phyloP scores from a whole-genome alignment of 2,329 filamentous ascomycete genomes.

The Exophiala lecanii-corni region DNA sequence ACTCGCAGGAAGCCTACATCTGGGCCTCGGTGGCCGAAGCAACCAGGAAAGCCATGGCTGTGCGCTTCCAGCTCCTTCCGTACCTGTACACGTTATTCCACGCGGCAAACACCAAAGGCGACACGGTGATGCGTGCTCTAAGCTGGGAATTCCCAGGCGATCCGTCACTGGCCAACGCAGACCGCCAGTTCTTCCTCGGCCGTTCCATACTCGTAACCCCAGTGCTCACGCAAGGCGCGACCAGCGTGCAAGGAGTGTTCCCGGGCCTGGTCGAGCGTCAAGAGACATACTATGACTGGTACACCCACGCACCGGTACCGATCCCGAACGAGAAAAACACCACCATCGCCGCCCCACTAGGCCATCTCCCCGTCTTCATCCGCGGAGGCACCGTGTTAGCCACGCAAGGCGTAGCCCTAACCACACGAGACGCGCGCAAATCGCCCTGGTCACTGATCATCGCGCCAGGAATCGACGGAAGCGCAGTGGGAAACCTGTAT shows the following conservation, averaged over 20 bases:
- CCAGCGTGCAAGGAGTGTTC: slow-evolving; percentile 63
- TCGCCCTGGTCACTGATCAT: slow-evolving; percentile 65
- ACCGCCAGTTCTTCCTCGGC: slow-evolving; percentile 69
- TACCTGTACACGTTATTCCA: slow-evolving; percentile 75
- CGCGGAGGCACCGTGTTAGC: slow-evolving; percentile 65
- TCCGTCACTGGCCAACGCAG: slow-evolving; percentile 60
- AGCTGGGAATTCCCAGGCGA: slow-evolving; percentile 69
- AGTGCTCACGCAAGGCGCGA: slow-evolving; percentile 57
- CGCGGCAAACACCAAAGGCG: slow-evolving; percentile 59
- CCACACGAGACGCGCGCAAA: slow-evolving; percentile 57
- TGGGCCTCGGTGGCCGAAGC: slow-evolving; percentile 65
- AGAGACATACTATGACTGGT: slow-evolving; percentile 75
- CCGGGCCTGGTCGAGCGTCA: slow-evolving; percentile 52
- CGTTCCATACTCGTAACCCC: slow-evolving; percentile 62
- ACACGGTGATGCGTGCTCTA: slow-evolving; percentile 67
- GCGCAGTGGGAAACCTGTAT: slow-evolving; percentile 61
- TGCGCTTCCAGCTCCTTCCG: slow-evolving; percentile 66
- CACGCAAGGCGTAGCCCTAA: slow-evolving; percentile 63
- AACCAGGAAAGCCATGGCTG: slow-evolving; percentile 61
- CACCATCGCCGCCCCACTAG: slow-evolving; percentile 57
- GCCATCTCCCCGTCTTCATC: slow-evolving; percentile 67
- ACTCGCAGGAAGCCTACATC: slow-evolving; percentile 65
- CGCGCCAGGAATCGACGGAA: slow-evolving; percentile 52
- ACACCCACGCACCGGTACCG: slow-evolving; percentile 58
- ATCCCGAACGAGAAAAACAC: slow-evolving; percentile 48